Base-by-base conservation (phyloP, 805 yeast species). In the Lipomyces chichibuensis region DNA sequence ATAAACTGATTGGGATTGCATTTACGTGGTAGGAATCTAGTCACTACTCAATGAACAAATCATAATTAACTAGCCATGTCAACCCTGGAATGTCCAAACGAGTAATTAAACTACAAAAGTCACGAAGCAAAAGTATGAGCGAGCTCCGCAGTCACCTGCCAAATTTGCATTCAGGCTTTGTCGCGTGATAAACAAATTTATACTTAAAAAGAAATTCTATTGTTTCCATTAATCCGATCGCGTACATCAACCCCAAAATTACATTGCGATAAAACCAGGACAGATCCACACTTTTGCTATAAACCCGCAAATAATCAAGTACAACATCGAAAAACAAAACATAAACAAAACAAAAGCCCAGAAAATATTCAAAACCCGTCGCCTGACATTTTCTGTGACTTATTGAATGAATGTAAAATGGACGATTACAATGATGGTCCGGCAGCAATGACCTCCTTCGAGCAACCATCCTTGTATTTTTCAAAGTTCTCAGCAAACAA, bases 381-480 rank as follows among this genome's bases (percentile, higher is more conserved):
- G n/a, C 49, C n/a, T 43, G 49, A 43, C 17, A 37, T 37, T 43
- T 6, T 17, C 49, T n/a, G n/a, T n/a, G 49, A 43, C 20, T 43
- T n/a, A 43, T 5, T 43, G 49, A n/a, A 43, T 17, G 23, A 43
- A 43, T 5, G 49, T 11, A n/a, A 17, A 17, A n/a, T 17, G 5
- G 23, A 5, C 23, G 49, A 9, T 62, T 59, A 67, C 54, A 61
- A 74, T 71, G 79, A 83, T 73, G 98, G 99, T 69, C 97, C 99
- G 74, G 98, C 98, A 76, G 95, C 91, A 76, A 89, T 82, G 64
- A 94, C 98, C 78, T 92, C 97, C 33, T 83, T 75, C 49, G 97
- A 90, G 71, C 97, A 92, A 75, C 87, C 90, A 75, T 87, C 86
- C 75, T 91, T 81, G 82, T 94, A 94, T 77, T 86, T 92, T 77